These are phyloP conservation scores for Malus hybrid DNA, from an alignment of 331 rosid species.

Conservation along the genomic window DNA sequence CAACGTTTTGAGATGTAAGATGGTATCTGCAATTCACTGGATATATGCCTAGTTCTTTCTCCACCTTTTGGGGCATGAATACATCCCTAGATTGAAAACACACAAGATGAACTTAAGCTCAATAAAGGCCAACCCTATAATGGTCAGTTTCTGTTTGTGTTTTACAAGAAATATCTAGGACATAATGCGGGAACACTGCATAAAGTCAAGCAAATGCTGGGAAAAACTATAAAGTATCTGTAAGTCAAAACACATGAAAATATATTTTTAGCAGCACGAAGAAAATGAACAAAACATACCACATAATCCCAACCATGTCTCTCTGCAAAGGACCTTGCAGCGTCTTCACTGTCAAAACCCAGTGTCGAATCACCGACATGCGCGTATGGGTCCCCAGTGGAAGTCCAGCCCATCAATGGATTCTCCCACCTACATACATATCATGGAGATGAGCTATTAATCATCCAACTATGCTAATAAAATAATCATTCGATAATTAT, in stretches of 20 bases:
- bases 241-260: no score
- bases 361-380: constrained; percentile 87
- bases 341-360: constrained; percentile 75
- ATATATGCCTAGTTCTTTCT: neutral
- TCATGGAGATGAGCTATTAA: constrained; percentile 6
- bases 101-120: neutral
- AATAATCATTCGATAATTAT: neutral
- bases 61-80: neutral
- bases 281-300: constrained; percentile 37
- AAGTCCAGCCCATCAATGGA: constrained; percentile 99
- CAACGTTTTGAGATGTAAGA: neutral
- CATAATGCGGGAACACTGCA: no score
- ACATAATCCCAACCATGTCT: constrained; percentile 89
- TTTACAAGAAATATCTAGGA: no score
- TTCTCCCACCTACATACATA: constrained; percentile 82
- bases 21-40: neutral
- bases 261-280: no score
- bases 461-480: neutral
- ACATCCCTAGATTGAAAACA: neutral
- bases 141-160: no score
- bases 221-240: no score
- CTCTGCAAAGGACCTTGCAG: constrained; percentile 83
- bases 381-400: constrained; percentile 95
- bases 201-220: no score
- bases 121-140: neutral